phyloP scores from a whole-genome alignment of 106 monocot genomes.

The Allium sativum region DNA sequence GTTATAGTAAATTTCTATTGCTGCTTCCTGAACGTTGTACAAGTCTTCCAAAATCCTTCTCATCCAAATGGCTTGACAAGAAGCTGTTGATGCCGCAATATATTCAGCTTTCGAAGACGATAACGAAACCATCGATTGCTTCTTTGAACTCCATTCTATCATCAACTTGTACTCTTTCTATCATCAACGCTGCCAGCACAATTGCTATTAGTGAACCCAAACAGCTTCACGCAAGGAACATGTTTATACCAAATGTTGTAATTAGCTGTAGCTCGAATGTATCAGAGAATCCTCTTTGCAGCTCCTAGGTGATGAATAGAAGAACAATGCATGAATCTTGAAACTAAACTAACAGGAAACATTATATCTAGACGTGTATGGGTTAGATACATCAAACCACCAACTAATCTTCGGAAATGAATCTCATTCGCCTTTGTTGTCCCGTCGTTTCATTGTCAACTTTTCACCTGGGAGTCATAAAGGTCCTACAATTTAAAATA shows the following conservation, averaged over 20 bases:
- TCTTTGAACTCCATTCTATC: slow-evolving; percentile 19
- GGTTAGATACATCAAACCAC: slow-evolving; percentile 2
- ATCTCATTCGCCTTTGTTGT: neutral
- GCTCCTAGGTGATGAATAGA: slow-evolving; percentile 3
- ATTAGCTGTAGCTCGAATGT: slow-evolving; percentile 5
- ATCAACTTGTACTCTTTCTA: slow-evolving; percentile 1
- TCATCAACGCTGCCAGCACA: slow-evolving; percentile 11
- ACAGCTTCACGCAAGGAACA: neutral
- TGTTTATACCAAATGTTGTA: slow-evolving; percentile 14
- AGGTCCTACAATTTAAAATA: neutral
- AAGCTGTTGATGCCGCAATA: neutral
- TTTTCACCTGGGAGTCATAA: neutral
- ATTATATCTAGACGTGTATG: slow-evolving; percentile 12
- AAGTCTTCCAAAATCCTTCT: slow-evolving; percentile 14
- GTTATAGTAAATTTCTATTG: neutral
- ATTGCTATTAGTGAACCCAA: slow-evolving; percentile 16
- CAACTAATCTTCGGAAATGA: neutral
- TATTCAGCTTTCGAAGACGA: slow-evolving; percentile 19
- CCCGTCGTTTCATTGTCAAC: neutral
- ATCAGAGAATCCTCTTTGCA: slow-evolving; percentile 9
- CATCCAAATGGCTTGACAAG: slow-evolving; percentile 21
- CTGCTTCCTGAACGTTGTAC: neutral
- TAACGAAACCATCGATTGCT: slow-evolving; percentile 7
- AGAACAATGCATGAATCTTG: slow-evolving; percentile 23
- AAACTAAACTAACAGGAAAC: slow-evolving; percentile 7